phyloP scores from a whole-genome alignment of 2,329 filamentous ascomycete genomes.

The Fusarium napiforme region DNA sequence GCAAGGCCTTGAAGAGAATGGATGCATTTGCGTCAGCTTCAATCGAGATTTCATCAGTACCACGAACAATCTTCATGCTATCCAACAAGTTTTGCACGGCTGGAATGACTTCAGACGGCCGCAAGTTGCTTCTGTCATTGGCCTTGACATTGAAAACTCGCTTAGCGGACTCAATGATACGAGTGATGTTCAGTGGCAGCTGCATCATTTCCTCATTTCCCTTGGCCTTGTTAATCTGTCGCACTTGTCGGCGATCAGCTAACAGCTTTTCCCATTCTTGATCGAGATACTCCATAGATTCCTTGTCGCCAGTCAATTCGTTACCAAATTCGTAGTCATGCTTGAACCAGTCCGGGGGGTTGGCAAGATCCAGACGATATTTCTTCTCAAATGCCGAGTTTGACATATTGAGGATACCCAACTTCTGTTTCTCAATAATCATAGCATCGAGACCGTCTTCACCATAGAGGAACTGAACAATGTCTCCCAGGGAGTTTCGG shows the following conservation, averaged over 20 bases:
- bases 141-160: slow-evolving; percentile 92
- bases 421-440: slow-evolving; percentile 90
- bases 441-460: slow-evolving; percentile 96
- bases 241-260: slow-evolving; percentile 79
- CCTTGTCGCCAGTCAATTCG: slow-evolving; percentile 87
- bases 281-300: slow-evolving; percentile 87
- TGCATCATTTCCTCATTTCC: slow-evolving; percentile 89
- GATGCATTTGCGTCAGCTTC: slow-evolving; percentile 93
- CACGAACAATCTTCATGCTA: slow-evolving; percentile 85
- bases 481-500: slow-evolving; percentile 94
- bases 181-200: slow-evolving; percentile 88
- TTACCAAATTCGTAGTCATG: slow-evolving; percentile 77
- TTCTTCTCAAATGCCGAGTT: slow-evolving; percentile 80
- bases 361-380: slow-evolving; percentile 81
- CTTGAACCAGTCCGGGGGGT: slow-evolving; percentile 69
- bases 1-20: slow-evolving; percentile 88
- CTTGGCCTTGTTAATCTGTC: slow-evolving; percentile 72
- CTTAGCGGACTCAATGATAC: slow-evolving; percentile 91
- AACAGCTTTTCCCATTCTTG: slow-evolving; percentile 84
- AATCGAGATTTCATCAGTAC: slow-evolving; percentile 80
- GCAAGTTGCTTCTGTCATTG: slow-evolving; percentile 85
- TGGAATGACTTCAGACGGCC: slow-evolving; percentile 87
- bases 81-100: slow-evolving; percentile 79
- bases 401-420: slow-evolving; percentile 87
- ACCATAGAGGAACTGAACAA: slow-evolving; percentile 97